phyloP scores from a whole-genome alignment of 2,329 filamentous ascomycete genomes.

The Scytalidium sp. region DNA sequence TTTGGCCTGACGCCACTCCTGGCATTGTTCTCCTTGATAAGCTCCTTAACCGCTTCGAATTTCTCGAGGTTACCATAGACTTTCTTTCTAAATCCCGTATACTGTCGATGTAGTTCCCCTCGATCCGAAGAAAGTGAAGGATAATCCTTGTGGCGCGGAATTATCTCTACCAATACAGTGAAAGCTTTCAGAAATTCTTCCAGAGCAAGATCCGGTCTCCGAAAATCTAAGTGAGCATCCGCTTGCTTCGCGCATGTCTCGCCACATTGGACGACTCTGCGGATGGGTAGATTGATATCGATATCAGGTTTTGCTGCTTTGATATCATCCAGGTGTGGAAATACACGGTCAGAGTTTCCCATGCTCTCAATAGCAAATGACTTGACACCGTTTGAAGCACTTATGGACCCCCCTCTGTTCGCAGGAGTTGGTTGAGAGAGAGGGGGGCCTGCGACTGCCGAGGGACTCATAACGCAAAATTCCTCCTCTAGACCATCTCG shows the following conservation, averaged over 20 bases:
- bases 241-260: constrained; percentile 57
- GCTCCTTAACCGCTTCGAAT: constrained; percentile 56
- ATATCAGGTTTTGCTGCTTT: constrained; percentile 31
- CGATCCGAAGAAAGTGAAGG: constrained; percentile 57
- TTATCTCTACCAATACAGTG: constrained; percentile 71
- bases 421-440: constrained; percentile 18
- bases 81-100: constrained; percentile 47
- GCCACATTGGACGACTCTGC: constrained; percentile 49
- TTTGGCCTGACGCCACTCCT: constrained; percentile 49
- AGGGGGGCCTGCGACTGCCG: constrained; percentile 18
- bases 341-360: constrained; percentile 22
- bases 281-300: constrained; percentile 40
- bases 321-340: constrained; percentile 41
- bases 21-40: constrained; percentile 62
- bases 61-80: constrained; percentile 44
- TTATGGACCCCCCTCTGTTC: constrained; percentile 20
- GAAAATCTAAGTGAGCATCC: constrained; percentile 59
- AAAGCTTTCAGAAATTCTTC: constrained; percentile 81
- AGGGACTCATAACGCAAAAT: constrained; percentile 26
- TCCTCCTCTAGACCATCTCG: constrained; percentile 15
- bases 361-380: constrained; percentile 12
- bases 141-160: constrained; percentile 76
- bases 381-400: constrained; percentile 13
- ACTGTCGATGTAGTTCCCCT: constrained; percentile 44
- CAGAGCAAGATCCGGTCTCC: constrained; percentile 70